Conservation (phyloP, 148 eudicot genomes). For the Pharnaceum exiguum region DNA sequence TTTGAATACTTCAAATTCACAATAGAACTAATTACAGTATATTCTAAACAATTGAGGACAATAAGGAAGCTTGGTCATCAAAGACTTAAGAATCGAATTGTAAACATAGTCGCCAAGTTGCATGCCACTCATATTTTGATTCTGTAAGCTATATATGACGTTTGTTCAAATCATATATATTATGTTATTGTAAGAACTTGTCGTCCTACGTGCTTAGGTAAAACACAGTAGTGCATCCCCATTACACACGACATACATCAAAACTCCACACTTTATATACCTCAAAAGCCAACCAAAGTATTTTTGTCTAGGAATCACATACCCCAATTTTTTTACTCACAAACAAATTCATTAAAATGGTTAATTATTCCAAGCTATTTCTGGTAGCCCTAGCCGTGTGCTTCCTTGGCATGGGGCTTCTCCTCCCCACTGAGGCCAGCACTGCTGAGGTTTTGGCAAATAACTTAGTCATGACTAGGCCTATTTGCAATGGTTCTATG, state of each 20-base stretch:
- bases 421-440: constrained; percentile 17
- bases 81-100: too few species aligned
- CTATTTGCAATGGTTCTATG: constrained; percentile 23
- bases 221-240: not conserved
- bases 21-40: too few species aligned
- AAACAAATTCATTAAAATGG: not conserved
- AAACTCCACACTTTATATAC: not conserved
- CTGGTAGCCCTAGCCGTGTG: constrained; percentile 20
- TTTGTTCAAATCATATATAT: too few species aligned
- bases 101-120: too few species aligned
- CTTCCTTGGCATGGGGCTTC: constrained; percentile 15
- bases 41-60: too few species aligned
- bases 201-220: constrained; percentile 22
- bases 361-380: not conserved
- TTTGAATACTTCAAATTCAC: too few species aligned
- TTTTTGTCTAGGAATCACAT: not conserved
- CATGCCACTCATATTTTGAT: too few species aligned
- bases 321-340: not conserved
- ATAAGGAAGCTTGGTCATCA: too few species aligned
- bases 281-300: not conserved
- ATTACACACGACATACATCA: not conserved
- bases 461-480: constrained; percentile 10
- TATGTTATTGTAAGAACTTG: too few species aligned
- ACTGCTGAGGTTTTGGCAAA: not conserved
- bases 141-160: too few species aligned